Evolutionary conservation across 805 yeast species (phyloP), one percentile per base, ranked within the genome.

Genomic region (Schwanniomyces sp.): DNA sequence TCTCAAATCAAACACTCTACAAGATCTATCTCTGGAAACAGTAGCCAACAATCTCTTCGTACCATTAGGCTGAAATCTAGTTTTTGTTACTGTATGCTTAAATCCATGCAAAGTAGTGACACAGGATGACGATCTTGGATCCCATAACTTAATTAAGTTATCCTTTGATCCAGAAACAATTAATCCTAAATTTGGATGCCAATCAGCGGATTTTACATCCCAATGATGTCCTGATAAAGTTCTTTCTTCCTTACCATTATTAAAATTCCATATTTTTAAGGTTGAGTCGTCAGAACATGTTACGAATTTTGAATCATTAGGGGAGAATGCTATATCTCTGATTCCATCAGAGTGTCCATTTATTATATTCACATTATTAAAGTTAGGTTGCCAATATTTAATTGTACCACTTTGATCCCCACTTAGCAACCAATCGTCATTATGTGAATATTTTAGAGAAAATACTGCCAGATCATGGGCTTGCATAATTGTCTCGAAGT

Each of bases 341-440:
- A 94, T 79, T 8, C 88, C 88, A 64, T 89, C 94, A 5, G 86
- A 76, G 62, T 91, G 96, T 0, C 85, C 91, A 50, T 62, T 61
- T 29, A 84, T 64, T 26, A 88, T 85, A 63, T 92, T 91, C 41
- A 95, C 97, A 73, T 94, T 92, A 69, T 94, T 94, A 74, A 94
- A 89, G 67, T 94, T 94, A 5, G 97, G 96, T 69, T 91, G 98
- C 99, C 99, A 94, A 61, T 87, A 92, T 70, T 94, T 94, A 58
- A 94, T 80, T 5, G 78, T 75, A 24, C 99, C 99, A 48, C 86
- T 91, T 58, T 91, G 92, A 69, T 94, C 98, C 32, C 96, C 97
- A 61, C 95, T 85, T 21, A 94, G 72, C 50, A 94, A 77, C 98
- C 98, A 94, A 52, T 91, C 97, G 51, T 90, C 97, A 50, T 86